Conservation (phyloP, 805 yeast genomes). For the Ogataea polymorpha region DNA sequence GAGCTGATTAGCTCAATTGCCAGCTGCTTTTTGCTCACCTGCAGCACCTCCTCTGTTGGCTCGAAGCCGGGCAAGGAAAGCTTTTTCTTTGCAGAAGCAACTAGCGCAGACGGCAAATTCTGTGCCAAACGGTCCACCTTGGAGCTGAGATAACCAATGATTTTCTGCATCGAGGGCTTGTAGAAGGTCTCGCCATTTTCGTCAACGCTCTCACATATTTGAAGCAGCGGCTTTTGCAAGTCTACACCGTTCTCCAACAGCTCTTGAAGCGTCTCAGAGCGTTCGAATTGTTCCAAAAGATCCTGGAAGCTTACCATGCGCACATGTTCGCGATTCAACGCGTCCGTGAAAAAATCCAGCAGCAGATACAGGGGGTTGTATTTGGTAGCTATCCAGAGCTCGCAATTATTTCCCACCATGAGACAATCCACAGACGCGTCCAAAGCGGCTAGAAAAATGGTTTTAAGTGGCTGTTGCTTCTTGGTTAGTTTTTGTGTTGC, state of each 20-base stretch:
- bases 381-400: conserved; percentile 38
- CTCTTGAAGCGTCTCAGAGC: conserved; percentile 18
- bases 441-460: conserved; percentile 32
- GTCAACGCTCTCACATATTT: conserved; percentile 38
- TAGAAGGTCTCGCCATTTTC: conserved; percentile 45
- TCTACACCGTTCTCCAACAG: conserved; percentile 28
- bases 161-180: conserved; percentile 41
- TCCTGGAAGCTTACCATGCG: conserved; percentile 43
- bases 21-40: conserved; percentile 36
- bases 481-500: conserved; percentile 28
- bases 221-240: conserved; percentile 26
- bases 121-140: conserved; percentile 37
- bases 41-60: conserved; percentile 35
- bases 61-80: conserved; percentile 28
- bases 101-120: conserved; percentile 37
- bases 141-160: conserved; percentile 35
- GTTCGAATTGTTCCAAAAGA: conserved; percentile 32
- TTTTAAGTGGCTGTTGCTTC: conserved; percentile 38
- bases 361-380: conserved; percentile 41
- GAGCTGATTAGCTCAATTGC: conserved; percentile 49
- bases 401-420: conserved; percentile 39
- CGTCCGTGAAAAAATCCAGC: conserved; percentile 33
- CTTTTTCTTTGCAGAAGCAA: conserved; percentile 8
- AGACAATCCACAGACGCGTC: conserved; percentile 31
- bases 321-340: conserved; percentile 26